Evolutionary conservation across 257 asterid genomes (phyloP).

Genomic region (Eucommia ulmoides): DNA sequence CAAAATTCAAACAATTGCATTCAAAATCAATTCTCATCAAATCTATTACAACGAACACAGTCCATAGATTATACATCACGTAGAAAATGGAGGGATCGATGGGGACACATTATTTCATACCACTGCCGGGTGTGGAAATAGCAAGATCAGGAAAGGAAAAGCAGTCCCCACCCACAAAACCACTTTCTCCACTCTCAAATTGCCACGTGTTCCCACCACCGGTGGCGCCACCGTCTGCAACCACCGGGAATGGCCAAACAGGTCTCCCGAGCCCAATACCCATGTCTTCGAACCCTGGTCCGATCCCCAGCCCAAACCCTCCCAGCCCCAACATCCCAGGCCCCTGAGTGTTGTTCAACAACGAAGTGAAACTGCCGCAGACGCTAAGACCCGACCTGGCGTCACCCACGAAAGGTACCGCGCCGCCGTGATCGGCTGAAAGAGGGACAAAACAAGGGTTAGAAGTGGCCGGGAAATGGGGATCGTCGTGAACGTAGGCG

Average conservation of each 20-base stretch:
- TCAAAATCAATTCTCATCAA: too few relatives aligned
- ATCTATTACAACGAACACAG: too few relatives aligned
- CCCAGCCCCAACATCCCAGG: conserved; percentile 47
- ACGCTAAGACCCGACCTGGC: conserved; percentile 14
- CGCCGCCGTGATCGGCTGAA: conserved; percentile 22
- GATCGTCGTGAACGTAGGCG: conserved; percentile 29
- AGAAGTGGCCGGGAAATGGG: conserved; percentile 26
- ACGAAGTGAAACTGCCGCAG: conserved; percentile 63
- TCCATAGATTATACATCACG: too few relatives aligned
- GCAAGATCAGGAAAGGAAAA: conserved; percentile 59
- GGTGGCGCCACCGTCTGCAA: conserved; percentile 20
- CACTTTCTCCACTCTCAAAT: conserved; percentile 43
- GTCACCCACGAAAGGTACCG: conserved; percentile 8
- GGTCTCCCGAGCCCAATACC: conserved; percentile 59
- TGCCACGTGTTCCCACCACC: conserved; percentile 50
- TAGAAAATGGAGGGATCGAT: too few relatives aligned
- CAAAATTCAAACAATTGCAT: too few relatives aligned
- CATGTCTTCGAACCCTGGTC: conserved; percentile 40
- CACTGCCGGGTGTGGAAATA: conserved; percentile 47
- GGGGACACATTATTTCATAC: conserved; percentile 34
- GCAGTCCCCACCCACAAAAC: conserved; percentile 38
- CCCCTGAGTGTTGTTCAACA: conserved; percentile 48
- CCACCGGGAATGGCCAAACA: conserved; percentile 49
- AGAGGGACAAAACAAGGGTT: conserved; percentile 32
- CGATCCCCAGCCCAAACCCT: conserved; percentile 50